These are phyloP conservation scores for Talaromyces sp. DNA, from an alignment of 2,329 filamentous ascomycete species.

Conservation along the genomic window DNA sequence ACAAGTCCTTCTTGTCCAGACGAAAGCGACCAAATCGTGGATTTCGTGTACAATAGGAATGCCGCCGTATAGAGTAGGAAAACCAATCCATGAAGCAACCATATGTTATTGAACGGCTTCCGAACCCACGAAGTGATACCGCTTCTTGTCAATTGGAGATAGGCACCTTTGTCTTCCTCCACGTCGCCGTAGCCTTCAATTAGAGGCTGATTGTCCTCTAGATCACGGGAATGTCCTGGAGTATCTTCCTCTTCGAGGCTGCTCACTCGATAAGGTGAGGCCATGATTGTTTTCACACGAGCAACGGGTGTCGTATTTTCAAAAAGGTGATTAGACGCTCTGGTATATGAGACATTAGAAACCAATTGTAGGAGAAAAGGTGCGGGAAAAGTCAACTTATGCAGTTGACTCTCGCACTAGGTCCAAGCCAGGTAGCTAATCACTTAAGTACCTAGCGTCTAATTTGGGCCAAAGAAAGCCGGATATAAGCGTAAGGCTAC, in stretches of 20 bases:
- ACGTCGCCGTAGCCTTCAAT: not conserved
- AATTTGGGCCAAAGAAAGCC: too few relatives aligned
- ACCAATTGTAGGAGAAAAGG: too few relatives aligned
- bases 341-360: too few relatives aligned
- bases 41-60: not conserved
- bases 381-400: too few relatives aligned
- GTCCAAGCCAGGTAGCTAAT: too few relatives aligned
- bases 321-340: too few relatives aligned
- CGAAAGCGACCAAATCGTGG: not conserved
- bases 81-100: not conserved
- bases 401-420: too few relatives aligned
- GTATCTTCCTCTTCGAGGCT: not conserved
- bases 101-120: not conserved
- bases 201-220: not conserved
- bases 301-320: too few relatives aligned
- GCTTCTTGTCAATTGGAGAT: not conserved
- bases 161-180: not conserved
- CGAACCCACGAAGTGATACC: not conserved
- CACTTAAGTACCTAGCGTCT: too few relatives aligned
- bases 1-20: not conserved
- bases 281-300: not conserved
- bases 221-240: not conserved
- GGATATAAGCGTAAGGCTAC: too few relatives aligned
- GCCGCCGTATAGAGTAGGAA: not conserved
- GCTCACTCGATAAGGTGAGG: not conserved